Evolutionary conservation across 768 basidiomycete genomes (phyloP).

Genomic region (Candolleomyces efflorescens): DNA sequence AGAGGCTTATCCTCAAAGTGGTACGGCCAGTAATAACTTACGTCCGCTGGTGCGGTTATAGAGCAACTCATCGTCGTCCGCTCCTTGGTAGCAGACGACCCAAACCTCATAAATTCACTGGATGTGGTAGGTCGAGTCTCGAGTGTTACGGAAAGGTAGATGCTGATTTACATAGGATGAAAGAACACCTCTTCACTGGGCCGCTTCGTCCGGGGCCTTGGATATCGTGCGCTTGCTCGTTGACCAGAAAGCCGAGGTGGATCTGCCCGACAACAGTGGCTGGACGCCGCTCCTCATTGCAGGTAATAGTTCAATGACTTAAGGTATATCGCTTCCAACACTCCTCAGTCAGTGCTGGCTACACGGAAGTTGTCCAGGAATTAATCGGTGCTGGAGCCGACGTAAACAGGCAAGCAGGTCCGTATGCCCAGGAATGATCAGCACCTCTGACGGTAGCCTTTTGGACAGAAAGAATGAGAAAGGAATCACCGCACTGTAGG

Average conservation of each 20-base stretch:
- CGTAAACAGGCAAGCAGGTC: constrained; percentile 44
- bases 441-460: constrained; percentile 18
- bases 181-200: constrained; percentile 84
- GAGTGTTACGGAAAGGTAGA: neutral
- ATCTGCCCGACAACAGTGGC: constrained; percentile 58
- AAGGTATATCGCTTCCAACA: constrained; percentile 3
- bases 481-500: constrained; percentile 80
- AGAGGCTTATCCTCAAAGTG: constrained; percentile 10
- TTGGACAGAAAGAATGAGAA: constrained; percentile 64
- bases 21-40: constrained; percentile 3
- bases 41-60: constrained; percentile 23
- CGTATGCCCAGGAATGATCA: neutral
- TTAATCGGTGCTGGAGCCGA: constrained; percentile 81
- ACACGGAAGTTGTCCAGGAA: constrained; percentile 69
- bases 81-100: constrained; percentile 58
- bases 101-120: constrained; percentile 52
- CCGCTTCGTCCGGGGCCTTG: constrained; percentile 66
- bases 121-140: constrained; percentile 51
- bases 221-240: constrained; percentile 67
- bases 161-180: constrained; percentile 49
- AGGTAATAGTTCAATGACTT: constrained; percentile 34
- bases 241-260: constrained; percentile 65
- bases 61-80: constrained; percentile 72
- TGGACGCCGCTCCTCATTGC: constrained; percentile 84
- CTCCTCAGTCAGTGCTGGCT: constrained; percentile 71